These are phyloP conservation scores for Acanthamoeba lugdunensis DNA, from an alignment of 208 protist genomes.

Conservation along the genomic window DNA sequence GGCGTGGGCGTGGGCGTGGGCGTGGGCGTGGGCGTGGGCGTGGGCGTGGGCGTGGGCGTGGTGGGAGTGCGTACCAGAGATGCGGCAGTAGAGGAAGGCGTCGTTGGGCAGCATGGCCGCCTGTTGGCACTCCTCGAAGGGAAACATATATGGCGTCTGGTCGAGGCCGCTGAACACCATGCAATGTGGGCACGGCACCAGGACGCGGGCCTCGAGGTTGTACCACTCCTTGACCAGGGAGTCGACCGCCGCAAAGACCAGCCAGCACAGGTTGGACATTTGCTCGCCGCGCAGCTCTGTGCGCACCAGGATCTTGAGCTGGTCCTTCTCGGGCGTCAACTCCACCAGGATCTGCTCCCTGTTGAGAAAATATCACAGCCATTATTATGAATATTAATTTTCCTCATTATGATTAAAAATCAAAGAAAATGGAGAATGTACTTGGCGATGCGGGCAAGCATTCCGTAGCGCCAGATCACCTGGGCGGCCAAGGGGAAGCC, in stretches of 20 bases:
- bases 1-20: no score
- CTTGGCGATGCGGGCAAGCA: slow-evolving; percentile 24
- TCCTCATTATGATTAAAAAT: no score
- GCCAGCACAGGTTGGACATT: neutral
- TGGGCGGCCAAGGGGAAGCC: slow-evolving; percentile 42
- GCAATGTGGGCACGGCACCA: slow-evolving; percentile 44
- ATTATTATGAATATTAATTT: no score
- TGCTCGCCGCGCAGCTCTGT: slow-evolving; percentile 63
- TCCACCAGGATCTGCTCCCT: slow-evolving; percentile 54
- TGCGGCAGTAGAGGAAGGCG: slow-evolving; percentile 21
- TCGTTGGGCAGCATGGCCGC: neutral
- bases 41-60: no score
- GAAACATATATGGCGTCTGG: slow-evolving; percentile 9
- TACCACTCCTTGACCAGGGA: slow-evolving; percentile 60
- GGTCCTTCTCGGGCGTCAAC: neutral
- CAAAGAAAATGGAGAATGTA: neutral
- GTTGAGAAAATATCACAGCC: no score
- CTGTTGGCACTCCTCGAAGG: neutral
- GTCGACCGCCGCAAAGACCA: slow-evolving; percentile 49
- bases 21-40: no score
- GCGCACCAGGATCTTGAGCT: slow-evolving; percentile 36
- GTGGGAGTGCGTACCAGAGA: no score
- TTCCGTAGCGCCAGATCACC: slow-evolving; percentile 29
- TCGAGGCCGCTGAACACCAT: neutral
- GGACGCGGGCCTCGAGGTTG: slow-evolving; percentile 14